phyloP scores from a whole-genome alignment of 1,139 yeast species.

The Pichia sp. region DNA sequence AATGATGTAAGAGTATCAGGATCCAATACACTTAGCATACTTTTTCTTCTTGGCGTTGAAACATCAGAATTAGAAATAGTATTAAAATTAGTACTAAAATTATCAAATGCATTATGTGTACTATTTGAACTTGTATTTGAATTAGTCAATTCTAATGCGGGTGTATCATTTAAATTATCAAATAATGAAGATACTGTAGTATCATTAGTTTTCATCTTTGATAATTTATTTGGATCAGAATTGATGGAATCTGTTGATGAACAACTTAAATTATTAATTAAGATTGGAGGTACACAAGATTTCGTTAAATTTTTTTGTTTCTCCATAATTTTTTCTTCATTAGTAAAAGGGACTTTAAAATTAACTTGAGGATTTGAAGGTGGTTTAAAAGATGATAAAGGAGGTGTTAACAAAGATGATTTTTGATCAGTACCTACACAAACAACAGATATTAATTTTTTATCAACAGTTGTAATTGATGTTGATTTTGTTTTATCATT shows the following conservation, averaged over 20 bases:
- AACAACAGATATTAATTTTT: slow-evolving; percentile 25
- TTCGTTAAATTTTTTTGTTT: not conserved
- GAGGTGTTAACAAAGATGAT: not conserved
- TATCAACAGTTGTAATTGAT: slow-evolving; percentile 21
- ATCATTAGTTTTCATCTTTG: slow-evolving; percentile 22
- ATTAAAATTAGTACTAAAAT: no score
- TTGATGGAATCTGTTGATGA: slow-evolving; percentile 11
- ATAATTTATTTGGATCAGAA: slow-evolving; percentile 1
- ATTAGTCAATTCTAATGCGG: slow-evolving; percentile 6
- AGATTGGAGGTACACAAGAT: not conserved
- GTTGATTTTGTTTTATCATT: slow-evolving; percentile 23
- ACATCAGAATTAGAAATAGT: not conserved
- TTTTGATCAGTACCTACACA: slow-evolving; percentile 24
- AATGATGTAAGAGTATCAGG: not conserved
- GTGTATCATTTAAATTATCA: slow-evolving; percentile 24
- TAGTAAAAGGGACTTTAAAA: slow-evolving; percentile 22
- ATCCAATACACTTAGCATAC: slow-evolving; percentile 11
- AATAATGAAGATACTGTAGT: slow-evolving; percentile 20
- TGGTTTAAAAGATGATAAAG: not conserved
- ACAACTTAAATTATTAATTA: not conserved
- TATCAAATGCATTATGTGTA: not conserved
- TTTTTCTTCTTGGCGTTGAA: slow-evolving; percentile 2
- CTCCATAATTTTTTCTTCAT: not conserved
- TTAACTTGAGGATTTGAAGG: slow-evolving; percentile 15
- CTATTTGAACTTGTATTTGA: not conserved